These are phyloP conservation scores for Mucor velutinosus DNA, from an alignment of 371 early-diverging fungal species.

Conservation along the genomic window DNA sequence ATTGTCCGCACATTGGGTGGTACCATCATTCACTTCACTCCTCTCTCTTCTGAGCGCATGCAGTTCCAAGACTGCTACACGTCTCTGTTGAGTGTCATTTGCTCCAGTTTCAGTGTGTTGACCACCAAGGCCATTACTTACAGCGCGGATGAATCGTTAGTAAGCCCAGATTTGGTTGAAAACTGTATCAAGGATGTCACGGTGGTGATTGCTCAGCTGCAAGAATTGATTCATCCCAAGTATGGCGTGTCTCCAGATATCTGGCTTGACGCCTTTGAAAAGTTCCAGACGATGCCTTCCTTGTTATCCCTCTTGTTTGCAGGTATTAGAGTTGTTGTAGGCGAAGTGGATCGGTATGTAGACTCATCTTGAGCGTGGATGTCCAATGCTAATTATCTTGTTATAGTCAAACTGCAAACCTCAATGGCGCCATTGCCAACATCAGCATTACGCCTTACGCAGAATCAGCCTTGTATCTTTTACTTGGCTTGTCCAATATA, in stretches of 20 bases:
- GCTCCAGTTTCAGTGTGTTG: slow-evolving; percentile 41
- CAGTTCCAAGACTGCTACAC: slow-evolving; percentile 1
- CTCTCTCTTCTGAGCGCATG: not conserved
- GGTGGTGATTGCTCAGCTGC: slow-evolving; percentile 33
- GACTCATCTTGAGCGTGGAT: too few relatives aligned
- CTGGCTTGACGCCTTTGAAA: slow-evolving; percentile 32
- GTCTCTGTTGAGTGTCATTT: slow-evolving; percentile 12
- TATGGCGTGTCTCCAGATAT: slow-evolving; percentile 21
- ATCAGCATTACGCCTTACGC: slow-evolving; percentile 46
- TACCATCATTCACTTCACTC: not conserved
- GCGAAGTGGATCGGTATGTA: slow-evolving; percentile 41
- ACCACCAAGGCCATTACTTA: slow-evolving; percentile 29
- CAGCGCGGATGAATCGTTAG: slow-evolving; percentile 21
- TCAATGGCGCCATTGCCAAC: slow-evolving; percentile 14
- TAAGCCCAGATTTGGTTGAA: slow-evolving; percentile 19
- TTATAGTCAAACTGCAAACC: slow-evolving; percentile 25
- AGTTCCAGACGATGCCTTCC: slow-evolving; percentile 28
- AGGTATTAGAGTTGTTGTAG: slow-evolving; percentile 35
- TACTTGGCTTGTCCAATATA: slow-evolving; percentile 37
- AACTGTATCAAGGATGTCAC: slow-evolving; percentile 42
- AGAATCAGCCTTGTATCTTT: slow-evolving; percentile 40
- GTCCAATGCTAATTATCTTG: too few relatives aligned
- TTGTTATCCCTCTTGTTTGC: slow-evolving; percentile 28
- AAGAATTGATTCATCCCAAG: slow-evolving; percentile 33
- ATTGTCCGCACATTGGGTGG: slow-evolving; percentile 37